Base-by-base conservation (phyloP, 306 rosid species). In the Cucumis cinereus region DNA sequence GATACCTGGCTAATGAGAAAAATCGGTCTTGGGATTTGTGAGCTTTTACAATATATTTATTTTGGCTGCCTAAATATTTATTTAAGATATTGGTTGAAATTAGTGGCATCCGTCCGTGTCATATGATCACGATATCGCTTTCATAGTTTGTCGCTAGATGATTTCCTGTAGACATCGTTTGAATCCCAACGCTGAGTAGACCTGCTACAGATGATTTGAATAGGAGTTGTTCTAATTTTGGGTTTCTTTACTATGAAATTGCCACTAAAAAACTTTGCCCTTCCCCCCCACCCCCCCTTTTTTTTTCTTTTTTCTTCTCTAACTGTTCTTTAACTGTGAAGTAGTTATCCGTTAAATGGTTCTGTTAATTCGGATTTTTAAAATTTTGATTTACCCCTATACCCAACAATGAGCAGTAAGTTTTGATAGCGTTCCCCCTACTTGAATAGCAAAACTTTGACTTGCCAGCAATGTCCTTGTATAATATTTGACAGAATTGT, bases 381-480 rank as follows among this genome's bases (percentile, higher is more conserved):
- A 40, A 66, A 10, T 38, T 66, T 38, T 20, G 9, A 66, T 66
- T 26, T 16, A 24, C 40, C 58, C 13, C 40, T 14, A 28, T 17
- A 17, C 43, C 22, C 49, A 49, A 71, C 24, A 19, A 16, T 45
- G 57, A 24, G 54, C 75, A 71, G 58, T 71, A 71, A 71, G 59
- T 49, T 47, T 49, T 47, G 36, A 71, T 49, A 49, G 41, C 49
- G 19, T 43, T 71, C 40, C 86, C 82, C 84, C 87, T 14, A 78
- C 81, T 49, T 60, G 36, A 70, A 36, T 58, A 28, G 81, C 84
- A 43, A 77, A 50, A 79, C 50, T 77, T 75, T 79, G 84, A 82
- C 85, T 82, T 24, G 82, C 82, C 85, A 79, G 73, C 81, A 79
- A 81, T 81, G 70, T 77, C 77, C 82, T 74, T 81, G 80, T 75